Evolutionary conservation across 768 basidiomycete genomes (phyloP).

Genomic region (Mycena venus): DNA sequence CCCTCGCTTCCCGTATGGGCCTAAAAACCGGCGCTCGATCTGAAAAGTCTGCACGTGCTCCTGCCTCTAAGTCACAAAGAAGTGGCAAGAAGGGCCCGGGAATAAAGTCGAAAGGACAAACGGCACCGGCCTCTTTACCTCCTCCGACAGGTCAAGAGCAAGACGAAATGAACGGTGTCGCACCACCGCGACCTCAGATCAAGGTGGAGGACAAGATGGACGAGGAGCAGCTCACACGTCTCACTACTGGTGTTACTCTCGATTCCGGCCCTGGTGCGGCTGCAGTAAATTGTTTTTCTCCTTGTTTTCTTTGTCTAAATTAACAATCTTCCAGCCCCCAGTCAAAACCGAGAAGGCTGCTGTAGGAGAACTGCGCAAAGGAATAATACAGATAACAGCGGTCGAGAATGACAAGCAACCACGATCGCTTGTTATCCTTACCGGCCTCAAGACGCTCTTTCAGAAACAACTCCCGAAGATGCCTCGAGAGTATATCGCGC

Average conservation of each 20-base stretch:
- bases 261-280: conserved; percentile 68
- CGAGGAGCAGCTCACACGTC: conserved; percentile 78
- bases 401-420: conserved; percentile 87
- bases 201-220: conserved; percentile 88
- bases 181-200: conserved; percentile 63
- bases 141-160: conserved; percentile 56
- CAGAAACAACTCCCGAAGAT: conserved; percentile 98
- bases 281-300: conserved; percentile 50
- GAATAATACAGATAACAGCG: conserved; percentile 85
- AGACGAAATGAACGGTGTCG: conserved; percentile 58
- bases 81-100: conserved; percentile 69
- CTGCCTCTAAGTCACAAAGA: conserved; percentile 50
- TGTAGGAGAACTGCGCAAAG: conserved; percentile 81
- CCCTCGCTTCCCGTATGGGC: conserved; percentile 64
- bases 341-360: conserved; percentile 82
- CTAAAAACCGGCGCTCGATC: conserved; percentile 41
- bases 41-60: conserved; percentile 45
- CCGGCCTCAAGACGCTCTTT: conserved; percentile 96
- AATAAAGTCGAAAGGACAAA: conserved; percentile 72
- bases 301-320: neutral
- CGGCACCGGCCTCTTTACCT: conserved; percentile 59
- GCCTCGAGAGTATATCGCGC: conserved; percentile 98
- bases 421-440: conserved; percentile 86
- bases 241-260: conserved; percentile 86
- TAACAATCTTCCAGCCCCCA: conserved; percentile 56